Base-by-base conservation (phyloP, 306 rosid genomes). In the Glycyrrhiza uralensis region DNA sequence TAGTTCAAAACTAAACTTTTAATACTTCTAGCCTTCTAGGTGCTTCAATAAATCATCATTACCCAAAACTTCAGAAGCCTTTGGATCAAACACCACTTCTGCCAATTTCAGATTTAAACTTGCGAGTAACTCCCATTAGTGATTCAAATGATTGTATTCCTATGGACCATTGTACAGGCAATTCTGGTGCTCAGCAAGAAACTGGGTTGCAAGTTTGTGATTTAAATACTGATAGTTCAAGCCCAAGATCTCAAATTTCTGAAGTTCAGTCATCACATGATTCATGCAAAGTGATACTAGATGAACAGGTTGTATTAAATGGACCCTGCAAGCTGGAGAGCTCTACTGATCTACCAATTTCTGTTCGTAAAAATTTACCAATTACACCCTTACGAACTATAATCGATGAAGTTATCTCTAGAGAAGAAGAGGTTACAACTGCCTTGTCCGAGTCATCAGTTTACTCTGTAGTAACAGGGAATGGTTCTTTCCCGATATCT, bases 21-120 rank as follows among this genome's bases (percentile, higher is more conserved):
- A 18, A 55, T 20, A 66, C 58, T 81, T 59, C 4, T 50, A 83
- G 88, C 62, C 58, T 81, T 59, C 4, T 50, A 83, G 88, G 76
- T 83, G 84, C 71, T 72, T 80, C 76, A 22, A 59, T 14, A 13
- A 80, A 69, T 66, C 70, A 45, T 36, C 67, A 54, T 67, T 14
- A 7, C 71, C 60, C 66, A 8, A 78, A 69, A 41, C 74, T 18
- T 29, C 76, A 60, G 63, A 84, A 79, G 74, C 79, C 56, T 44
- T 66, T 66, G 79, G 72, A 79, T 73, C 52, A 67, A 22, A 41
- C 23, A 67, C 60, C 36, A 12, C 41, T 45, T 45, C 79, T 55
- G 33, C 67, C 72, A 72, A 28, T 7, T 26, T 49, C 66, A 50
- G 38, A 58, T 60, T 81, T 84, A 42, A 10, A 66, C 41, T 3